Evolutionary conservation across 2,329 filamentous ascomycete species (phyloP), one percentile per base, ranked within the genome.

Genomic region (Arthrobotrys pseudoclavata): DNA sequence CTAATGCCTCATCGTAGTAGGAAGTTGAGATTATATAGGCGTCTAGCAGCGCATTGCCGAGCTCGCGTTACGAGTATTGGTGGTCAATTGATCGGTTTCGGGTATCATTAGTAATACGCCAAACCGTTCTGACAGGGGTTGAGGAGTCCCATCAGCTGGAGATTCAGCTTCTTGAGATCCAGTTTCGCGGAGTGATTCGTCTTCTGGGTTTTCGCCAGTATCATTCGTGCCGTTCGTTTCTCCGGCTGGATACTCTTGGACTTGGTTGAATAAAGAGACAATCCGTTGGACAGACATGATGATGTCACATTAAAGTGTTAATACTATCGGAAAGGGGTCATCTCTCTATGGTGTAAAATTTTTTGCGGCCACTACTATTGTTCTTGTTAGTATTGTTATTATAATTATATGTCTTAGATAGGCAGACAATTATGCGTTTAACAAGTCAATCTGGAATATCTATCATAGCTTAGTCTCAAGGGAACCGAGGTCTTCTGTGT

Each of bases 231-330:
- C 18, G 15, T 61, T n/a, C 5, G 26, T 18, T 47, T 15, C 42
- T 20, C n/a, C 42, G 26, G 20, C 29, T 10, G 1, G 13, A 37
- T 26, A n/a, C 10, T 52, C 50, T 15, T 40, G 37, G 37, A 9
- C 37, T 9, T 48, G 40, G 31, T 71, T 71, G 45, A 60, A 64
- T n/a, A 71, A 18, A 26, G 57, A 57, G 18, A 61, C 47, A 13
- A 71, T 61, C 22, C 40, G 47, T 13, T 48, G 57, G 47, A 71
- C 68, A 5, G 68, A 71, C 68, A 71, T 26, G 47, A 15, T 26
- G 47, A n/a, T n/a, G n/a, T n/a, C n/a, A n/a, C n/a, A n/a, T n/a
- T n/a, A n/a, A n/a, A n/a, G n/a, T n/a, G n/a, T n/a, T n/a, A n/a
- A n/a, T n/a, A n/a, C n/a, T n/a, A n/a, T n/a, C n/a, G n/a, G n/a